A percentile compares a stretch with the other conserved stretches of the same genome.
Evolutionary conservation across 306 rosid genomes (phyloP).

Genomic region (Luffa acutangula): DNA sequence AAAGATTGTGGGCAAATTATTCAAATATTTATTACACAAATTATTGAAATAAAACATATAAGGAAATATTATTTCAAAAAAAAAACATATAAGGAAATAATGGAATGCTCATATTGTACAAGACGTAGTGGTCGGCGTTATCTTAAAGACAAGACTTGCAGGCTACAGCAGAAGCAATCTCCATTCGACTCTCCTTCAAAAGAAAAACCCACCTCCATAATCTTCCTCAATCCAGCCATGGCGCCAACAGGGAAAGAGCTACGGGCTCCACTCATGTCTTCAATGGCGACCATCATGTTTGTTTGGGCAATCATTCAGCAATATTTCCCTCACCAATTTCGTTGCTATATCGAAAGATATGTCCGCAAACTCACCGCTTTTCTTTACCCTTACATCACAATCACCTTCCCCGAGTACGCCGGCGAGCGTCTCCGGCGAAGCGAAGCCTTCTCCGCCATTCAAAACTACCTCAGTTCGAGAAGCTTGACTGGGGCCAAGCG

Average conservation of each 20-base stretch:
- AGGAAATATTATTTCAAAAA: too few relatives aligned
- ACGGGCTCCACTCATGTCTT: conserved; percentile 22
- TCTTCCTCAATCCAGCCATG: not conserved
- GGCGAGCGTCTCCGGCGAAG: conserved; percentile 14
- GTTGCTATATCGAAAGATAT: conserved; percentile 1
- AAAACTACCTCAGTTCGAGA: conserved; percentile 27
- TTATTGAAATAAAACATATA: too few relatives aligned
- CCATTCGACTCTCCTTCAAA: too few relatives aligned
- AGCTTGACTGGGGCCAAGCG: conserved; percentile 22
- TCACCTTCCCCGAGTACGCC: conserved; percentile 30
- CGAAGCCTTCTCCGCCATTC: conserved; percentile 26
- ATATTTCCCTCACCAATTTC: conserved; percentile 20
- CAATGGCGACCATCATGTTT: conserved; percentile 24
- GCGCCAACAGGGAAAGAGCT: not conserved
- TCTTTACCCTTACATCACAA: conserved; percentile 35
- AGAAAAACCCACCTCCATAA: too few relatives aligned
- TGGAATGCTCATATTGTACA: too few relatives aligned
- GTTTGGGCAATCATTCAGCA: conserved; percentile 20
- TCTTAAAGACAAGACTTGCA: too few relatives aligned
- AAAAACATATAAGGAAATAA: too few relatives aligned
- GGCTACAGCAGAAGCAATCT: too few relatives aligned
- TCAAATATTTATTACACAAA: too few relatives aligned
- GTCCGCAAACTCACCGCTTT: not conserved
- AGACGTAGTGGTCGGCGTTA: too few relatives aligned
- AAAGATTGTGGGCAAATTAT: too few relatives aligned